Evolutionary conservation across 495 filamentous ascomycete species (phyloP).

Genomic region (Neurospora sp.): DNA sequence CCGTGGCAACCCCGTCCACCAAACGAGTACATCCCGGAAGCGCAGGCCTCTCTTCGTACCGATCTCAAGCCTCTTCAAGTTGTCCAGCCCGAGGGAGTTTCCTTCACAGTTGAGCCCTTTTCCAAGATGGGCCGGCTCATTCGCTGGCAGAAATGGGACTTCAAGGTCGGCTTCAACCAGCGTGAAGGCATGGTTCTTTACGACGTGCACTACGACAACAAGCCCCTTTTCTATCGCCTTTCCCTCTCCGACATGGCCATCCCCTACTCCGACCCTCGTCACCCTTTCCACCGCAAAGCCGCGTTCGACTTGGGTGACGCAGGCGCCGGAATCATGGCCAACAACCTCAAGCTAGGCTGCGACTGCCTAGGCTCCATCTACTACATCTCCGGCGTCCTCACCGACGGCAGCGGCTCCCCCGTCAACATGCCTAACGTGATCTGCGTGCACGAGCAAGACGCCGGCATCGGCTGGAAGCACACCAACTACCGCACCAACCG

Average conservation of each 20-base stretch:
- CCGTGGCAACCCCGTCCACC: slow-evolving; percentile 47
- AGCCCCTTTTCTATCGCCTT: slow-evolving; percentile 57
- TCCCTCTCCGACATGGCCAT: slow-evolving; percentile 69
- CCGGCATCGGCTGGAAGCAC: slow-evolving; percentile 72
- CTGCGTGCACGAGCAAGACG: slow-evolving; percentile 69
- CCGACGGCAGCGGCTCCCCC: slow-evolving; percentile 47
- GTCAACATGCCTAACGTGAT: slow-evolving; percentile 60
- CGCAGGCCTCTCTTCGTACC: slow-evolving; percentile 45
- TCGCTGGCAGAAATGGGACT: slow-evolving; percentile 63
- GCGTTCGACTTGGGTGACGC: slow-evolving; percentile 74
- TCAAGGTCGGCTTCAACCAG: slow-evolving; percentile 64
- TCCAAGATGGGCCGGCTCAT: slow-evolving; percentile 31
- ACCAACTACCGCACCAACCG: slow-evolving; percentile 68
- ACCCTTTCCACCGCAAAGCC: slow-evolving; percentile 66
- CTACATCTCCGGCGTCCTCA: slow-evolving; percentile 53
- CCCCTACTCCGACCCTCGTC: slow-evolving; percentile 63
- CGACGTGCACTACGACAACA: slow-evolving; percentile 59
- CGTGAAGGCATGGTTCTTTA: slow-evolving; percentile 61
- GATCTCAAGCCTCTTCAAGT: slow-evolving; percentile 70
- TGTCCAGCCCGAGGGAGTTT: slow-evolving; percentile 66
- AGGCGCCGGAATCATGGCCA: slow-evolving; percentile 64
- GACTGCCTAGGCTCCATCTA: slow-evolving; percentile 69
- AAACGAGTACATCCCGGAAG: slow-evolving; percentile 67
- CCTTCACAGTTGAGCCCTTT: slow-evolving; percentile 47
- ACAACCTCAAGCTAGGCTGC: slow-evolving; percentile 61